A percentile compares a stretch with the other conserved stretches of the same genome.
phyloP scores from a whole-genome alignment of 2,329 filamentous ascomycete genomes.

The Leptosphaerulina australis region DNA sequence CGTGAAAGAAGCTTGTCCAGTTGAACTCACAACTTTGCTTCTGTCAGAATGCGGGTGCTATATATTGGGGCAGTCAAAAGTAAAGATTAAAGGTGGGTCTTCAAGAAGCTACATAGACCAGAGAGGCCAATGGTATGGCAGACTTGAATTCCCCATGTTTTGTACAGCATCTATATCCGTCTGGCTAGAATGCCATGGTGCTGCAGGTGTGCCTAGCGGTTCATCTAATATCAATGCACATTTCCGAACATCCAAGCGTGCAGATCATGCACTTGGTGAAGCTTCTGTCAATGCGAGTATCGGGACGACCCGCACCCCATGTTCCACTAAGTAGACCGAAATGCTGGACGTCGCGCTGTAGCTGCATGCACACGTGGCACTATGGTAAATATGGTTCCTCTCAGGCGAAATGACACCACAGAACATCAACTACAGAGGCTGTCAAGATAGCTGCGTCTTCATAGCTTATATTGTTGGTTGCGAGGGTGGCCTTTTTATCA shows the following conservation, averaged over 20 bases:
- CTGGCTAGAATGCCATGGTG: too few relatives aligned
- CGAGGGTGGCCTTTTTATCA: background rate
- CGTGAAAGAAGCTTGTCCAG: too few relatives aligned
- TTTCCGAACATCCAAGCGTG: background rate
- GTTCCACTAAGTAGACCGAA: constrained; percentile 2
- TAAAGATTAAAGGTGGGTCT: too few relatives aligned
- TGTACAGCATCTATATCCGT: too few relatives aligned
- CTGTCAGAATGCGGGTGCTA: too few relatives aligned
- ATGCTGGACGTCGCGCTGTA: constrained; percentile 3
- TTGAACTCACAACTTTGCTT: too few relatives aligned
- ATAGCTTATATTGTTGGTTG: too few relatives aligned
- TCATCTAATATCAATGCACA: background rate
- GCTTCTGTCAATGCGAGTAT: constrained; percentile 3
- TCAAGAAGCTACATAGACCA: too few relatives aligned
- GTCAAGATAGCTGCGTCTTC: background rate
- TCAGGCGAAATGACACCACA: background rate
- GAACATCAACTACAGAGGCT: background rate
- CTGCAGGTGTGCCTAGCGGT: too few relatives aligned
- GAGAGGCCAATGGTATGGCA: too few relatives aligned
- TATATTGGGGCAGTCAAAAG: too few relatives aligned
- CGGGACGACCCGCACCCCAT: constrained; percentile 13
- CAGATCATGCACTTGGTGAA: constrained; percentile 8
- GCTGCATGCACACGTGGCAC: constrained; percentile 1
- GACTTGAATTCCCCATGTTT: too few relatives aligned
- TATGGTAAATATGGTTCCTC: background rate